Conservation (phyloP, 1,284 basidiomycete genomes). For the Erythrobasidium hasegawianum region DNA sequence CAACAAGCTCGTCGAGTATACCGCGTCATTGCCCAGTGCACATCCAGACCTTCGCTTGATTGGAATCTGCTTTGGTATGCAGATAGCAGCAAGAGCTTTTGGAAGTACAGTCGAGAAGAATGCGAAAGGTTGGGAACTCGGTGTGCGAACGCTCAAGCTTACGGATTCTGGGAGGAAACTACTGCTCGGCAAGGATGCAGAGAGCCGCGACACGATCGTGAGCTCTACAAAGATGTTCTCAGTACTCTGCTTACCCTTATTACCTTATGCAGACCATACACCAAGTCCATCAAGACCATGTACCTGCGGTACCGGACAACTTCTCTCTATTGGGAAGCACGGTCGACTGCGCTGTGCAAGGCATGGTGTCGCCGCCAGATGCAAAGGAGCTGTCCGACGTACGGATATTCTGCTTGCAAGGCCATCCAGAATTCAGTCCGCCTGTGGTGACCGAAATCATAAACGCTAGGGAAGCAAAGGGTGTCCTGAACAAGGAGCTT, state of each 20-base stretch:
- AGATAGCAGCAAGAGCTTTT: constrained; percentile 71
- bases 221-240: constrained; percentile 41
- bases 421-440: constrained; percentile 73
- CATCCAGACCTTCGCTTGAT: constrained; percentile 63
- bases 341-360: constrained; percentile 61
- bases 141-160: constrained; percentile 62
- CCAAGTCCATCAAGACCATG: constrained; percentile 80
- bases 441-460: constrained; percentile 61
- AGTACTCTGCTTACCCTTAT: too few relatives aligned
- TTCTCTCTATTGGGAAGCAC: constrained; percentile 64
- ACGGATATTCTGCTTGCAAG: constrained; percentile 67
- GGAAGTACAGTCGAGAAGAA: constrained; percentile 67
- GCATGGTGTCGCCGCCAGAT: constrained; percentile 60
- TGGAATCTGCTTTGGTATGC: constrained; percentile 85
- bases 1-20: constrained; percentile 60
- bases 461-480: constrained; percentile 55
- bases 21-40: constrained; percentile 53
- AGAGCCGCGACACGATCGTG: constrained; percentile 55
- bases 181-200: constrained; percentile 4
- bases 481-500: constrained; percentile 54
- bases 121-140: constrained; percentile 65
- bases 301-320: constrained; percentile 59
- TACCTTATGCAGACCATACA: constrained; percentile 59
- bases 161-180: constrained; percentile 59
- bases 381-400: constrained; percentile 49